Evolutionary conservation across 2,329 filamentous ascomycete species (phyloP), one percentile per base, ranked within the genome.

Genomic region (Conoideocrella luteorostrata): DNA sequence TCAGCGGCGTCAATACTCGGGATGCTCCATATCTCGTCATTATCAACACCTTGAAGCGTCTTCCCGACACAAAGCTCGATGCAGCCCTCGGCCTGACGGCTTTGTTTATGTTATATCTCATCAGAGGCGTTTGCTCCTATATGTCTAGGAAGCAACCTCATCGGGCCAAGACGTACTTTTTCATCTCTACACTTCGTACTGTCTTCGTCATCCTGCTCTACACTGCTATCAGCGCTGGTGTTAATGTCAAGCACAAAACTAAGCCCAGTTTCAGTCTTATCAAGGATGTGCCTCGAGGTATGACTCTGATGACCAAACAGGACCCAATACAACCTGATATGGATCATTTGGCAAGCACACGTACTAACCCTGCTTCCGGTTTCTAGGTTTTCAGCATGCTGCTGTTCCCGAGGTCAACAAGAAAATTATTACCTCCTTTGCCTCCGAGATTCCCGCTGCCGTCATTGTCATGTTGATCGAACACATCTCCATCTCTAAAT

Each of bases 401-500:
- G 78, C 70, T 22, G 82, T 80, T 1, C 86, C 86, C 0, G 68
- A 62, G 0, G 66, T 90, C 54, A 79, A 81, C 59, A 60, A 57
- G 0, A 59, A 65, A 3, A 75, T 90, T 49, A 75, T 91, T 58
- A 69, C 66, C 2, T 65, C 78, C 3, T 84, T 90, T 51, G 70
- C 74, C 2, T 70, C 70, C 22, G 75, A 93, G 48, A 66, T 90
- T 9, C 86, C 86, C 0, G 82, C 82, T 10, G 78, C 82, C 2
- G 78, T 89, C 45, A 90, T 90, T 50, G 86, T 90, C 37, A 71
- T 90, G 44, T 70, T 89, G 23, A 86, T 89, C 44, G 85, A 90
- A 64, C 85, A 90, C 60, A 88, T 90, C 51, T 83, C 86, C 43
- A 89, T 90, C 51, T 84, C 85, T 29, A 90, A 90, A 64, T 88